Evolutionary conservation across 2,329 filamentous ascomycete species (phyloP).

Genomic region (Cladosporium sp.): DNA sequence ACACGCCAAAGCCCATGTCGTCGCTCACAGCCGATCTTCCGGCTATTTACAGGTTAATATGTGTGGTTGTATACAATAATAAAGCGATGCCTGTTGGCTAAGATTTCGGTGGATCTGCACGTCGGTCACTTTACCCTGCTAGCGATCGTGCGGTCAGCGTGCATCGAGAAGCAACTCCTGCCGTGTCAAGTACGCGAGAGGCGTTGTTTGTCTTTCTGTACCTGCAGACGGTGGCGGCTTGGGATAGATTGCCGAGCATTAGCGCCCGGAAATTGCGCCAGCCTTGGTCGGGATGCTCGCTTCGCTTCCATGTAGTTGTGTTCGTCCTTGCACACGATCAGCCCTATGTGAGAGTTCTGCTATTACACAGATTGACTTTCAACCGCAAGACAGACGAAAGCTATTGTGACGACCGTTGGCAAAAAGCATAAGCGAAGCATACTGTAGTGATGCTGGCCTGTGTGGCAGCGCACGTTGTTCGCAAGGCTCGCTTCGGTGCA

Average conservation of each 20-base stretch:
- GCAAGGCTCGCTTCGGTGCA: slow-evolving; percentile 4
- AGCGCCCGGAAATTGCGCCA: slow-evolving; percentile 2
- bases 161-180: not conserved
- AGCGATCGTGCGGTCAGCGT: not conserved
- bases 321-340: not conserved
- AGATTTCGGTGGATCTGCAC: not conserved
- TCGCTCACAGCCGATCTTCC: not conserved
- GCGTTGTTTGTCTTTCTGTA: not conserved
- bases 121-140: not conserved
- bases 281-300: not conserved
- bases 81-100: not conserved
- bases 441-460: not conserved
- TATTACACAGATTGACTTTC: no score
- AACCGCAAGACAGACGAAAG: not conserved
- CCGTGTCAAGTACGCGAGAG: not conserved
- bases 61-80: not conserved
- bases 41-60: slow-evolving; percentile 9
- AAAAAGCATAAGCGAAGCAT: no score
- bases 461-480: not conserved
- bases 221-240: slow-evolving; percentile 7
- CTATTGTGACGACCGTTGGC: not conserved
- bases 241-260: slow-evolving; percentile 1
- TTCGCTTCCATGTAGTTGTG: not conserved
- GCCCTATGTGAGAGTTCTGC: not conserved
- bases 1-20: not conserved